phyloP scores from a whole-genome alignment of 2,329 filamentous ascomycete genomes.

The Colletotrichum noveboracense region DNA sequence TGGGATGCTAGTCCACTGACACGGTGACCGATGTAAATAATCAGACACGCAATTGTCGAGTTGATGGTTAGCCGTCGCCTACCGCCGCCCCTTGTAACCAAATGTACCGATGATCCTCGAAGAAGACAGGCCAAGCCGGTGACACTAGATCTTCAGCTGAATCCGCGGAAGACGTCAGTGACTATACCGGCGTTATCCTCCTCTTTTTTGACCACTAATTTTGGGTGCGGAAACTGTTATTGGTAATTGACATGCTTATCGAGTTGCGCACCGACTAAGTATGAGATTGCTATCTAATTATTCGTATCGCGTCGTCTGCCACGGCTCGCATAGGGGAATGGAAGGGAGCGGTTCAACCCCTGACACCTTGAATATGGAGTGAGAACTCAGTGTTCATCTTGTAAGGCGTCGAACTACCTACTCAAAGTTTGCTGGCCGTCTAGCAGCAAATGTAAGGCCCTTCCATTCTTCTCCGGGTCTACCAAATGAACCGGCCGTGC shows the following conservation, averaged over 20 bases:
- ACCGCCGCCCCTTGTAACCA: neutral
- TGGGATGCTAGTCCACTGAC: neutral
- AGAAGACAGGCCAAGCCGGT: neutral
- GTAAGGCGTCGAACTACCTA: slow-evolving; percentile 20
- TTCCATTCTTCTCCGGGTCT: slow-evolving; percentile 15
- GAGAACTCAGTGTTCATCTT: slow-evolving; percentile 20
- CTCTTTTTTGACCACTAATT: too few relatives aligned
- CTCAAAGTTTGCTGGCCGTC: slow-evolving; percentile 20
- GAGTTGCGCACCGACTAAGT: neutral
- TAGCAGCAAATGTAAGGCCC: slow-evolving; percentile 19
- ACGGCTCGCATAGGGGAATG: neutral
- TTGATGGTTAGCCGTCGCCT: neutral
- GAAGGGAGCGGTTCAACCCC: neutral
- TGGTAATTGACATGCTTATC: neutral
- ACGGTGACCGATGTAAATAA: neutral
- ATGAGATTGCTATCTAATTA: slow-evolving; percentile 17
- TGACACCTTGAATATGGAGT: neutral
- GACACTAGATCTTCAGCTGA: neutral
- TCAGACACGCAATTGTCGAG: neutral
- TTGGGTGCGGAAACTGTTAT: neutral
- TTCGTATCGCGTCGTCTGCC: neutral
- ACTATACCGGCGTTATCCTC: neutral
- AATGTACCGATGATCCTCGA: neutral
- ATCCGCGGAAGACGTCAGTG: neutral
- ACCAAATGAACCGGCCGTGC: slow-evolving; percentile 17